Evolutionary conservation across 768 basidiomycete genomes (phyloP).

Genomic region (Termitomyces sp.): DNA sequence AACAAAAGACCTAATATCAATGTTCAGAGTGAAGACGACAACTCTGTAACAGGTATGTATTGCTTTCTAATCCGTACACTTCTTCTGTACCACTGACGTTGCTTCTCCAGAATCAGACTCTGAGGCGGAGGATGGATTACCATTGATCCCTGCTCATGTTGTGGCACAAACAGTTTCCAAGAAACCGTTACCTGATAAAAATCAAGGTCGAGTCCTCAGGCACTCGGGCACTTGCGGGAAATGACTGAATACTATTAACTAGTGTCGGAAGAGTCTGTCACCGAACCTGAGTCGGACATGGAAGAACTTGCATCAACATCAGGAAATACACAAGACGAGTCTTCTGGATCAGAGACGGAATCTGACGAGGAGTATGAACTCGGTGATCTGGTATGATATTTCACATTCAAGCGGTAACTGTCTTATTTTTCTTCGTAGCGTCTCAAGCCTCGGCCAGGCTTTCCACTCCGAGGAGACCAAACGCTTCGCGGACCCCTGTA

Average conservation of each 20-base stretch:
- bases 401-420: background rate
- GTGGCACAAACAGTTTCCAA: background rate
- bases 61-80: background rate
- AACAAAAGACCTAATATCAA: background rate
- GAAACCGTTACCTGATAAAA: conserved; percentile 3
- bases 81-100: background rate
- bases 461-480: conserved; percentile 43
- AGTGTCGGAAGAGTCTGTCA: conserved; percentile 15
- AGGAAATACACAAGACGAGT: background rate
- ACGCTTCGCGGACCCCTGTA: conserved; percentile 37
- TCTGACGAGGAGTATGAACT: conserved; percentile 34
- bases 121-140: conserved; percentile 5
- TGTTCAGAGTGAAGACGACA: conserved; percentile 16
- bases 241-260: background rate
- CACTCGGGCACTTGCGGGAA: background rate
- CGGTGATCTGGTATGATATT: conserved; percentile 17
- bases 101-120: conserved; percentile 22
- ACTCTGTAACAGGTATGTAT: conserved; percentile 33
- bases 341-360: conserved; percentile 35
- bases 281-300: conserved; percentile 36
- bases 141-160: background rate
- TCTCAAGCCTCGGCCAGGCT: conserved; percentile 46
- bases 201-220: conserved; percentile 6
- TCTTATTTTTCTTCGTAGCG: conserved; percentile 3
- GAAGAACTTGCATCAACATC: conserved; percentile 7